A percentile compares a stretch with the other conserved stretches of the same genome.
These are phyloP conservation scores for Candida tunisiensis DNA, from an alignment of 1,139 yeast species.

Conservation along the genomic window DNA sequence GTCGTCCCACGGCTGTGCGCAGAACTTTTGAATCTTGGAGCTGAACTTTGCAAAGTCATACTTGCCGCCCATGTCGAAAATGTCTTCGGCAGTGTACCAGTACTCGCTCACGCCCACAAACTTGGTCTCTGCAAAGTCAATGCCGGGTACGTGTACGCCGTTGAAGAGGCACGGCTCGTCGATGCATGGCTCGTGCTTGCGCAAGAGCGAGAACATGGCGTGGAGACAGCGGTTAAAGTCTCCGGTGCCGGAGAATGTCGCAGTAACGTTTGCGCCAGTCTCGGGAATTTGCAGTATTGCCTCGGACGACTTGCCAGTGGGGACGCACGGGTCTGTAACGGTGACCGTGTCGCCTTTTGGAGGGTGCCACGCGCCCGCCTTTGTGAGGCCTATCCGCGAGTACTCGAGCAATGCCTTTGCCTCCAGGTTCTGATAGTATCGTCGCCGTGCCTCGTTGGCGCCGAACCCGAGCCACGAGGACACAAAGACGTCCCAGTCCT, in stretches of 20 bases:
- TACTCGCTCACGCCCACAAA: slow-evolving; percentile 73
- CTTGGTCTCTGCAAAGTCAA: slow-evolving; percentile 50
- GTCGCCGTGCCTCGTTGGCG: slow-evolving; percentile 43
- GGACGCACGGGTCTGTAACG: slow-evolving; percentile 45
- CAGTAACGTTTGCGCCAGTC: slow-evolving; percentile 6
- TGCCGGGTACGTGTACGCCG: slow-evolving; percentile 35
- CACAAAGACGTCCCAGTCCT: slow-evolving; percentile 39
- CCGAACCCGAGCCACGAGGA: slow-evolving; percentile 69
- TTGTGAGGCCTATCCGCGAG: no score
- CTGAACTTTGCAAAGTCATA: slow-evolving; percentile 24
- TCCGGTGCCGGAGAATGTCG: slow-evolving; percentile 40
- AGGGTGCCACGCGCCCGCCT: no score
- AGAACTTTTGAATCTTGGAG: slow-evolving; percentile 28
- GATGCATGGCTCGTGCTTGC: slow-evolving; percentile 22
- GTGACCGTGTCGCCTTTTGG: slow-evolving; percentile 9
- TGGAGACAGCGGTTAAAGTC: slow-evolving; percentile 34
- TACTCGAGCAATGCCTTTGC: slow-evolving; percentile 2
- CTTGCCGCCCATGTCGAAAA: slow-evolving; percentile 23
- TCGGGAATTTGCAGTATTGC: slow-evolving; percentile 3
- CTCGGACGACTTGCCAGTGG: slow-evolving; percentile 16
- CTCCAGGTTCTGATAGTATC: slow-evolving; percentile 4
- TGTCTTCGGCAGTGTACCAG: slow-evolving; percentile 51
- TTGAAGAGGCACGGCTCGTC: slow-evolving; percentile 26
- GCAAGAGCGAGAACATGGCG: slow-evolving; percentile 34
- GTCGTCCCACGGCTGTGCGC: slow-evolving; percentile 28